These are phyloP conservation scores for Colletotrichum siamense DNA, from an alignment of 2,329 filamentous ascomycete species.

Conservation along the genomic window DNA sequence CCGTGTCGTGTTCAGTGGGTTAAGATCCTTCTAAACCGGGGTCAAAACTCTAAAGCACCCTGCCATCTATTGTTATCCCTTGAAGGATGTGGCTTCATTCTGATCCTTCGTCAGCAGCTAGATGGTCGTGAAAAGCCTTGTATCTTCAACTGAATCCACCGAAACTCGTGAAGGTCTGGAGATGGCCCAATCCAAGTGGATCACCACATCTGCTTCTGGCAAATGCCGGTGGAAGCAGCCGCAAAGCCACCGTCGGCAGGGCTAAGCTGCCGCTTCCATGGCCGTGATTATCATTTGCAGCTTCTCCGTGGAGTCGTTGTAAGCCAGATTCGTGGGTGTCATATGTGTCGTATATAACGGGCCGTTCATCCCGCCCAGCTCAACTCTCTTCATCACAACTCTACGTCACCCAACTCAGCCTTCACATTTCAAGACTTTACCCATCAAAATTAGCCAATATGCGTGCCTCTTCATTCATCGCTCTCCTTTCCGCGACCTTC, in stretches of 20 bases:
- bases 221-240: neutral
- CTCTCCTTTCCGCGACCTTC: neutral
- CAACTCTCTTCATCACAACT: neutral
- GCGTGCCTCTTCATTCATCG: neutral
- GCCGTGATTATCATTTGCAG: fast-evolving
- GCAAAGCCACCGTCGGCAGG: neutral
- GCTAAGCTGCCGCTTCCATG: neutral
- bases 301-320: neutral
- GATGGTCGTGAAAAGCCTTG: neutral
- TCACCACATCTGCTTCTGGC: neutral
- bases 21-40: neutral
- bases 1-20: neutral
- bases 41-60: neutral
- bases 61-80: neutral
- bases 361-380: neutral
- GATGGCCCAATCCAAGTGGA: neutral
- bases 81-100: neutral
- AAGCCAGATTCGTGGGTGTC: no score
- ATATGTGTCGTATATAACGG: neutral
- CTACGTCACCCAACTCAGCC: neutral
- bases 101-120: neutral
- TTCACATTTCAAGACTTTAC: neutral
- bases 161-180: neutral
- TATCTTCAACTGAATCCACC: neutral
- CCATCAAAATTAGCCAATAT: neutral